A percentile compares a stretch with the other conserved stretches of the same genome.
These are phyloP conservation scores for Xerocomus brunneocitrinus DNA, from an alignment of 768 basidiomycete species.

Conservation along the genomic window DNA sequence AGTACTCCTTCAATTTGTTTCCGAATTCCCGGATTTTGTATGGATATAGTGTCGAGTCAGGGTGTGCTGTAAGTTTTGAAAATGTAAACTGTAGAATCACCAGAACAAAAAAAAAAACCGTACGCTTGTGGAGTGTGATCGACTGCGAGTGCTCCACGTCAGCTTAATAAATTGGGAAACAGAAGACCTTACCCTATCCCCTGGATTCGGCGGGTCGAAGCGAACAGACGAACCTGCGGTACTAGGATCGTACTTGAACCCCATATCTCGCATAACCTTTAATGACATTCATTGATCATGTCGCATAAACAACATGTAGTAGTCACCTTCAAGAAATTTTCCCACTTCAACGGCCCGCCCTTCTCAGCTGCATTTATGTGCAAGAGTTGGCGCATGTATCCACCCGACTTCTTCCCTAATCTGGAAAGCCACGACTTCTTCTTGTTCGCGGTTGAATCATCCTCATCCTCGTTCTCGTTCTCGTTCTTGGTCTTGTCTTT, in stretches of 20 bases:
- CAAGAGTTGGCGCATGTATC: slow-evolving; percentile 62
- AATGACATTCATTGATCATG: not conserved
- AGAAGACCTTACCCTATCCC: slow-evolving; percentile 37
- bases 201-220: slow-evolving; percentile 65
- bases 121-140: slow-evolving; percentile 77
- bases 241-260: slow-evolving; percentile 66
- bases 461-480: slow-evolving; percentile 31
- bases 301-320: not conserved
- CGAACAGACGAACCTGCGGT: slow-evolving; percentile 81
- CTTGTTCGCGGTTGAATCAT: slow-evolving; percentile 24
- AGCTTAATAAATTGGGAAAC: not conserved
- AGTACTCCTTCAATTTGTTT: slow-evolving; percentile 54
- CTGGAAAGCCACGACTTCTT: slow-evolving; percentile 54
- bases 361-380: slow-evolving; percentile 52
- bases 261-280: slow-evolving; percentile 76
- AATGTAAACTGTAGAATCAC: not conserved
- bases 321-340: slow-evolving; percentile 64
- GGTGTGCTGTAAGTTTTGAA: slow-evolving; percentile 51
- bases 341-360: slow-evolving; percentile 72
- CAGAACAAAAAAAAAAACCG: slow-evolving; percentile 3
- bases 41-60: slow-evolving; percentile 59
- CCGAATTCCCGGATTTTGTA: slow-evolving; percentile 48
- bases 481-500: slow-evolving; percentile 32
- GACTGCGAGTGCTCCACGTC: slow-evolving; percentile 36
- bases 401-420: slow-evolving; percentile 54